phyloP scores from a whole-genome alignment of 2,329 filamentous ascomycete genomes.

The Microcera coccophila region DNA sequence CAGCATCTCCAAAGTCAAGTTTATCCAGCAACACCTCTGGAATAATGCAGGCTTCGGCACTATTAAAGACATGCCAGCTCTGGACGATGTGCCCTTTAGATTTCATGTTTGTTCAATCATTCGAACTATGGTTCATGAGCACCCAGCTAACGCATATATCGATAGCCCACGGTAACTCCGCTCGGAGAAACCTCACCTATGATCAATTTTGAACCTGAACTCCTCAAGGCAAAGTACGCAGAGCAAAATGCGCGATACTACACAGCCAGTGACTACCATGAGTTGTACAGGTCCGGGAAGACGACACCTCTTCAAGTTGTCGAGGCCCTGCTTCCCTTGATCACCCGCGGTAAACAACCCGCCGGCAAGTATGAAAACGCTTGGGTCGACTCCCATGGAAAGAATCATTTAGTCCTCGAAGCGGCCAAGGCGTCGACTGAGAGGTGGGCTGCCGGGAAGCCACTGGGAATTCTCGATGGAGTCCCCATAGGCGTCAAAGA shows the following conservation, averaged over 20 bases:
- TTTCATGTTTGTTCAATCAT: constrained; percentile 42
- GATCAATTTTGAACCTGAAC: constrained; percentile 40
- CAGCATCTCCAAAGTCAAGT: constrained; percentile 57
- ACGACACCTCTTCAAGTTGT: constrained; percentile 69
- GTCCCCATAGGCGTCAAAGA: constrained; percentile 83
- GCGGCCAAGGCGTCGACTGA: constrained; percentile 70
- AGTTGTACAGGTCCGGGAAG: constrained; percentile 65
- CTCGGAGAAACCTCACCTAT: constrained; percentile 37
- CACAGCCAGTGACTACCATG: constrained; percentile 72
- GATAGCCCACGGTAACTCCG: constrained; percentile 58
- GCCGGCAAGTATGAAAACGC: constrained; percentile 63
- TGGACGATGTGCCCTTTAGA: constrained; percentile 43
- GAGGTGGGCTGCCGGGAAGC: constrained; percentile 63
- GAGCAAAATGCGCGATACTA: constrained; percentile 54
- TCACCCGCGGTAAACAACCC: constrained; percentile 54
- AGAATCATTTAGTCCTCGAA: constrained; percentile 54
- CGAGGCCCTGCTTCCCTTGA: constrained; percentile 66
- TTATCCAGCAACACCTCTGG: constrained; percentile 65
- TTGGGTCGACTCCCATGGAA: constrained; percentile 64
- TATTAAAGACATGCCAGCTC: constrained; percentile 43
- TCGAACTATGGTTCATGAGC: neutral
- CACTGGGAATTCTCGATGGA: constrained; percentile 70
- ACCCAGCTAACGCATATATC: neutral
- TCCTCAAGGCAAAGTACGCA: constrained; percentile 39
- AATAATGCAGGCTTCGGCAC: constrained; percentile 58